Base-by-base conservation (phyloP, 768 basidiomycete genomes). In the Polyporus arcularius region DNA sequence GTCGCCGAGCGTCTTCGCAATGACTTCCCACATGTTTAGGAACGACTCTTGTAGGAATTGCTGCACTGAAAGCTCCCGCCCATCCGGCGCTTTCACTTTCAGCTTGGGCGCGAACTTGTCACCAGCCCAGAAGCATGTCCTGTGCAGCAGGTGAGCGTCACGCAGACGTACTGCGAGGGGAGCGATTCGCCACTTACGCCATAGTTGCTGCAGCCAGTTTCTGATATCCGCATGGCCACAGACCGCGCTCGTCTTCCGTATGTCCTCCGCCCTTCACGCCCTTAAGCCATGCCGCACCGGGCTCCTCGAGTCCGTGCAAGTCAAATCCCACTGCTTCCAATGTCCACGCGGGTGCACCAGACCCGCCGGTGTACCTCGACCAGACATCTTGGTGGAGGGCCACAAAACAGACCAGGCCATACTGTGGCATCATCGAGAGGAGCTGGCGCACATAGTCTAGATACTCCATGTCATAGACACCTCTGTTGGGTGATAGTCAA, bases 301-400 rank as follows among this genome's bases (percentile, higher is more conserved):
- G 85, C 57, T 89, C 85, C 63, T 96, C 94, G 3, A 98, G 77
- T 1, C 84, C 83, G 45, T 83, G 76, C 2, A 97, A 75, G 69
- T 96, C 91, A 63, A 98, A 94, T 0, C 96, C 97, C 8, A 87
- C 89, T 10, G 83, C 73, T 61, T 93, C 88, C 1, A 98, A 78
- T 1, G 95, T 97, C 96, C 97, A 99, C 4, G 92, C 94, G 1
- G 97, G 97, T 0, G 96, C 96, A 1, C 97, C 96, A 1, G 94
- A 96, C 46, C 96, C 96, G 8, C 96, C 96, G 3, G 87, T 86
- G 67, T 95, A 96, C 4, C 96, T 86, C 0, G 94, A 96, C 92
- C 94, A 98, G 35, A 98, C 94, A 71, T 98, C 94, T 72, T 96
- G 96, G 71, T 98, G 96, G 57, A 96, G 71, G 10, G 86, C 86